Conservation (phyloP, 805 yeast species). For the Isabelozyma rhagii region DNA sequence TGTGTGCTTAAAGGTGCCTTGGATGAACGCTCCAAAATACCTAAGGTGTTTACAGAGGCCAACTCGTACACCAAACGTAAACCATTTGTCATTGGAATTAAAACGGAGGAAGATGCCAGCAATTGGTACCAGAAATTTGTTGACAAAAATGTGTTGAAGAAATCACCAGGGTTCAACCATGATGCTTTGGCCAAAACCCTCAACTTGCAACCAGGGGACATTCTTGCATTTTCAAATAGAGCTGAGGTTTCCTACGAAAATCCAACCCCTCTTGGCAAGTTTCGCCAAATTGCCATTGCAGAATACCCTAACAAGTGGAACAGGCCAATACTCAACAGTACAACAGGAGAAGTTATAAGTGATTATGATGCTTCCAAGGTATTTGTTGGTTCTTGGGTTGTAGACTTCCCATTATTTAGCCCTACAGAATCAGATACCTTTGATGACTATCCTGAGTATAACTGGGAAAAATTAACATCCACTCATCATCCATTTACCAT, state of each 20-base stretch:
- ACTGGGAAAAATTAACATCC: conserved; percentile 47
- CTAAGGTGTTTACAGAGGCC: conserved; percentile 37
- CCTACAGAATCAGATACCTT: conserved; percentile 50
- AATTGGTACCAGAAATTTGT: conserved; percentile 44
- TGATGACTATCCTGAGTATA: conserved; percentile 60
- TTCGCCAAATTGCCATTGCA: conserved; percentile 70
- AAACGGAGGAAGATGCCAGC: conserved; percentile 31
- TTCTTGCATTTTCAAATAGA: conserved; percentile 78
- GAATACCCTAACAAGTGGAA: conserved; percentile 51
- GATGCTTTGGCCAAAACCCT: conserved; percentile 21
- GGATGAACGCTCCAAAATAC: conserved; percentile 23
- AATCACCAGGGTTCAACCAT: conserved; percentile 12
- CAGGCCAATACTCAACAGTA: conserved; percentile 26
- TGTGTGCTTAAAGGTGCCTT: conserved; percentile 57
- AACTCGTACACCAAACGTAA: conserved; percentile 51
- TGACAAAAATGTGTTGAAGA: conserved; percentile 21
- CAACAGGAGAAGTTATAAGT: conserved; percentile 6
- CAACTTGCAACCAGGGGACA: conserved; percentile 60
- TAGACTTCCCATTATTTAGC: conserved; percentile 87
- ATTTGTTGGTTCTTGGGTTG: conserved; percentile 78
- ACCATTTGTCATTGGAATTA: conserved; percentile 57
- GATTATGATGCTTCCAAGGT: conserved; percentile 26
- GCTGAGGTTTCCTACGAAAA: conserved; percentile 72
- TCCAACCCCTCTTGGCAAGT: conserved; percentile 90
- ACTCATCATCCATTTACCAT: conserved; percentile 99